Evolutionary conservation across 2,329 filamentous ascomycete species (phyloP).

Genomic region (Penicillium italicum): DNA sequence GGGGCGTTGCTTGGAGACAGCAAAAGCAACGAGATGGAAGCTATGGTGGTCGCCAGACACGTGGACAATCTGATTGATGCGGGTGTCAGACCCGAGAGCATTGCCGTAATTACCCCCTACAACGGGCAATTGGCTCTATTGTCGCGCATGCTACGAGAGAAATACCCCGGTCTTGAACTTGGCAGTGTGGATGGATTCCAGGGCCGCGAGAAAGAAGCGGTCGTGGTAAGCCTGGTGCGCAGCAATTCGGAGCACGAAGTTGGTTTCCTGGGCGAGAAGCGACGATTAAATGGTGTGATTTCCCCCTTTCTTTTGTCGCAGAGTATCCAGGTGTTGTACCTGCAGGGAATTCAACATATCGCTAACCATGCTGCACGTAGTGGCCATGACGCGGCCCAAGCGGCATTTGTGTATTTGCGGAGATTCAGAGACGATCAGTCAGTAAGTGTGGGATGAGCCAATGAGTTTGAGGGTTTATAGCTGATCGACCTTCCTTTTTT

Average conservation of each 20-base stretch:
- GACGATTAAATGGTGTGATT: slow-evolving; percentile 78
- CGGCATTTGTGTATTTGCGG: slow-evolving; percentile 87
- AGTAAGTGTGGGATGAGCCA: slow-evolving; percentile 55
- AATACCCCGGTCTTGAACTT: slow-evolving; percentile 82
- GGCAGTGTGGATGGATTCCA: slow-evolving; percentile 97
- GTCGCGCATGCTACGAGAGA: slow-evolving; percentile 70
- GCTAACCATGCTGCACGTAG: slow-evolving; percentile 47
- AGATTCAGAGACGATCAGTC: slow-evolving; percentile 87
- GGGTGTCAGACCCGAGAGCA: slow-evolving; percentile 76
- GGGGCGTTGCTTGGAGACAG: slow-evolving; percentile 63
- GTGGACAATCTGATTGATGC: slow-evolving; percentile 71
- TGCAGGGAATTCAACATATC: neutral
- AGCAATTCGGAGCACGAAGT: slow-evolving; percentile 86
- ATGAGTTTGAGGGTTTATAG: neutral
- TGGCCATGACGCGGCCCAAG: slow-evolving; percentile 94
- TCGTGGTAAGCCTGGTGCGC: slow-evolving; percentile 88
- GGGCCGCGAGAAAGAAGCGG: slow-evolving; percentile 92
- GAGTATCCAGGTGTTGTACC: neutral
- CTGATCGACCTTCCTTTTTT: slow-evolving; percentile 4
- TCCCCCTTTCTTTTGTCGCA: too few relatives aligned
- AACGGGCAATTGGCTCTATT: slow-evolving; percentile 87
- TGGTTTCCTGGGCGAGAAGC: slow-evolving; percentile 87
- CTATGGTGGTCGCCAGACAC: slow-evolving; percentile 72
- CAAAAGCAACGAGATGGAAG: slow-evolving; percentile 91
- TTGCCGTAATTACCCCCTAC: slow-evolving; percentile 93